A percentile compares a stretch with the other conserved stretches of the same genome.
Conservation (phyloP, 2,329 filamentous ascomycete species). For the Paracamarosporium sp. region DNA sequence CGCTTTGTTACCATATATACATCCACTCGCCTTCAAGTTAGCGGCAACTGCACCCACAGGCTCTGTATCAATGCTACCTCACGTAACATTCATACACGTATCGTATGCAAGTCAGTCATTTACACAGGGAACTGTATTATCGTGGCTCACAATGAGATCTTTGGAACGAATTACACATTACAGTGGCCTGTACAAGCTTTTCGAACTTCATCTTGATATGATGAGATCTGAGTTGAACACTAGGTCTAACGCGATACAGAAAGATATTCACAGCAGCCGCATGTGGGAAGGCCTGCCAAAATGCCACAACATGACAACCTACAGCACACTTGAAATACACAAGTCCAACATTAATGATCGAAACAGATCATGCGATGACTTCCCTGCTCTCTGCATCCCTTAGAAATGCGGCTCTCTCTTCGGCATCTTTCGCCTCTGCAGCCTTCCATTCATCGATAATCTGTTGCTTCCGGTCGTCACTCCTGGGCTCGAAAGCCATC, state of each 20-base stretch:
- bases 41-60: too few species aligned
- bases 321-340: neutral
- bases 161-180: too few species aligned
- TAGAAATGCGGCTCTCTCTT: slow-evolving; percentile 45
- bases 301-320: neutral
- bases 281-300: neutral
- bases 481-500: slow-evolving; percentile 62
- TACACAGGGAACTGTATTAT: too few species aligned
- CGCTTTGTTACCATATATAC: too few species aligned
- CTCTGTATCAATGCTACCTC: too few species aligned
- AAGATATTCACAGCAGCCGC: neutral
- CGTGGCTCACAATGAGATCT: too few species aligned
- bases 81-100: too few species aligned
- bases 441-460: slow-evolving; percentile 41
- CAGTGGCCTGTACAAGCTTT: neutral
- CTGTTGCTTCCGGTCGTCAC: slow-evolving; percentile 44
- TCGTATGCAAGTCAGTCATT: too few species aligned
- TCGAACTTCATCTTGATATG: neutral
- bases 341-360: too few species aligned
- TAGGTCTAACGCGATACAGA: neutral
- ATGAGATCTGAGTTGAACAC: neutral
- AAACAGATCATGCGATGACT: neutral
- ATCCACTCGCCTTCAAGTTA: too few species aligned
- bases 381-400: slow-evolving; percentile 28
- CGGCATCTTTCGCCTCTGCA: slow-evolving; percentile 45